Conservation (phyloP, 352 stramenopile genomes). For the Pythium guiyangense region DNA sequence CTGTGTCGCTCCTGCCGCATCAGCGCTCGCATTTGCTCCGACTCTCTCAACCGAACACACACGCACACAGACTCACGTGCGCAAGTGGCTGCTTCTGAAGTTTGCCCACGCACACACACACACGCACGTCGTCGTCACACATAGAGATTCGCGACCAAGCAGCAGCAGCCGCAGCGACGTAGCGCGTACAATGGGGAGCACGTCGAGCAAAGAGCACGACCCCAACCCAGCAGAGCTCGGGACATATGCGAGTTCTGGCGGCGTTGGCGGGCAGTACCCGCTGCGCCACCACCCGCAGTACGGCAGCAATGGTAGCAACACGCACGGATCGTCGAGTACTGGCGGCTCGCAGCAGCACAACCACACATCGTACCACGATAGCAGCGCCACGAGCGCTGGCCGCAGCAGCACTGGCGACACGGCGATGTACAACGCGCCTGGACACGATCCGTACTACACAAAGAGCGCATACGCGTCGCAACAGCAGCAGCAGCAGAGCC, state of each 20-base stretch:
- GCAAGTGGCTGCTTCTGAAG: background rate
- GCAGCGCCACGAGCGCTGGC: constrained; percentile 3
- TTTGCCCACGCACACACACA: background rate
- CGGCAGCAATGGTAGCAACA: constrained; percentile 10
- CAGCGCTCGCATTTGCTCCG: background rate
- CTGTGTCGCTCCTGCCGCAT: no score
- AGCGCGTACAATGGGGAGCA: constrained; percentile 56
- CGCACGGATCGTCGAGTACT: constrained; percentile 4
- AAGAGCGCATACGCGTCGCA: background rate
- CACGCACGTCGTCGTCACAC: no score
- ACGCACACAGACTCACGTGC: background rate
- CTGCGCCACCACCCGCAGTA: constrained; percentile 71
- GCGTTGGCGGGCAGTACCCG: constrained; percentile 36
- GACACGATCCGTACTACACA: constrained; percentile 16
- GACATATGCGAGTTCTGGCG: constrained; percentile 33
- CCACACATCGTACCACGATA: constrained; percentile 17
- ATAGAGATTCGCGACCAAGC: background rate
- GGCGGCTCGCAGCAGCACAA: constrained; percentile 11
- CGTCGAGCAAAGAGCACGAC: constrained; percentile 79
- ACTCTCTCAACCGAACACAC: background rate
- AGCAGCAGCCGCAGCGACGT: no score
- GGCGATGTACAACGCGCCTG: background rate
- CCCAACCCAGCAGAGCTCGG: constrained; percentile 75
- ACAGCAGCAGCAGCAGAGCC: constrained; percentile 13
- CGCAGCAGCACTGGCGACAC: background rate